Evolutionary conservation across 208 protist genomes (phyloP).

Genomic region (Wallacemonas collosoma): DNA sequence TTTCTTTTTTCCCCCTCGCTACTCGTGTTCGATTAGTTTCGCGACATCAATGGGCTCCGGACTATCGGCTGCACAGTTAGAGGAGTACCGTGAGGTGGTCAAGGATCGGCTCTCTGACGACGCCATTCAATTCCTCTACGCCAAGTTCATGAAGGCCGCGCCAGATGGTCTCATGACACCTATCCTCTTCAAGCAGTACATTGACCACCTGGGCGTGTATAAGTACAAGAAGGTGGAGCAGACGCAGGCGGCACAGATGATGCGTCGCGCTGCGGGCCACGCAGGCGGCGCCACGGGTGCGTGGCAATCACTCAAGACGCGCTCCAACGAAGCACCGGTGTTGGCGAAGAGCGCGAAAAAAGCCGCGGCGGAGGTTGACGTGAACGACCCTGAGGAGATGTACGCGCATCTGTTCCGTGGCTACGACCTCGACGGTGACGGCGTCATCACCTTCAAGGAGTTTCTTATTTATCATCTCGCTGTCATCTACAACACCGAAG

Average conservation of each 20-base stretch:
- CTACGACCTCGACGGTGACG: constrained; percentile 85
- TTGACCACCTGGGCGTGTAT: constrained; percentile 78
- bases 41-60: constrained; percentile 54
- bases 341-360: background rate
- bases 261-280: constrained; percentile 9
- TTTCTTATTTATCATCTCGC: constrained; percentile 89
- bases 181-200: constrained; percentile 80
- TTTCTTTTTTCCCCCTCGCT: background rate
- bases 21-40: too few relatives aligned
- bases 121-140: constrained; percentile 79
- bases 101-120: constrained; percentile 85
- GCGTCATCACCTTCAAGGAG: constrained; percentile 90
- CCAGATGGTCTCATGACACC: constrained; percentile 78
- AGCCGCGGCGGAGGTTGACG: background rate
- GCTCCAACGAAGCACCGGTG: background rate
- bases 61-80: constrained; percentile 76
- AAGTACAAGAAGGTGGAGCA: constrained; percentile 59
- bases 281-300: constrained; percentile 20
- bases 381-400: constrained; percentile 46
- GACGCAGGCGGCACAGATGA: constrained; percentile 8
- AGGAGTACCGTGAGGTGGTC: constrained; percentile 81
- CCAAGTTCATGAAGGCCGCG: constrained; percentile 76
- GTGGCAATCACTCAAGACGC: constrained; percentile 6
- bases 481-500: constrained; percentile 88
- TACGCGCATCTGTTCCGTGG: constrained; percentile 87